Evolutionary conservation across 2,329 filamentous ascomycete genomes (phyloP), one percentile per base, ranked within the genome.

Genomic region (Drechslerella coelobrocha): DNA sequence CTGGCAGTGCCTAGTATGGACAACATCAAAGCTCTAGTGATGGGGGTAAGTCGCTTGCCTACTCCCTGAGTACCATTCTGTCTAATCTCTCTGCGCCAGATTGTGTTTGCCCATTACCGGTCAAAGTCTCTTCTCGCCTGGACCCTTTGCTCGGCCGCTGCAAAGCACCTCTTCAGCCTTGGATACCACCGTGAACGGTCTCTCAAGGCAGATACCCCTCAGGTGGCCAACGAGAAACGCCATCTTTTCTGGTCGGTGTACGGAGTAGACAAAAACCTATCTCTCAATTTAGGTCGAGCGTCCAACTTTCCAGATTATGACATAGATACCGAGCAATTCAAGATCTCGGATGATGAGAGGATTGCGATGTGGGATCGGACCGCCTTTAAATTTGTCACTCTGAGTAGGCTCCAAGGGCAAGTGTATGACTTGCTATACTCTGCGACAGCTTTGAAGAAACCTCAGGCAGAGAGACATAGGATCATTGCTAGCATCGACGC

Each of bases 191-290:
- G 66, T 6, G 66, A 71, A 37, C 59, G 66, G 9, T 71, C 66
- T n/a, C 23, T 71, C 8, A 57, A 71, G 10, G 61, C 45, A 29
- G 66, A 71, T 24, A 45, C 24, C 2, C 66, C 53, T 12, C 27
- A 71, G 7, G 17, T 71, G 12, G 66, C 66, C 9, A 60, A 71
- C 19, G 59, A 71, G 31, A 71, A 71, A 14, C 59, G 66, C 14
- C 66, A 71, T 31, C 59, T 71, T 1, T 71, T 71, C 21, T 71
- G 66, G 66, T 71, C 66, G 8, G 17, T 71, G 12, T 71, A 71
- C 31, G 59, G 66, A 17, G 48, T 71, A 19, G 66, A 71, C 26
- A 71, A 71, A 26, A 71, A 71, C 19, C 24, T 71, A 12, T 63
- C 66, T 5, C 54, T 71, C 0, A 71, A 57, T 24, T 41, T 71